A percentile compares a stretch with the other conserved stretches of the same genome.
Evolutionary conservation across 1,284 basidiomycete species (phyloP).

Genomic region (Sphagnurus paluster): DNA sequence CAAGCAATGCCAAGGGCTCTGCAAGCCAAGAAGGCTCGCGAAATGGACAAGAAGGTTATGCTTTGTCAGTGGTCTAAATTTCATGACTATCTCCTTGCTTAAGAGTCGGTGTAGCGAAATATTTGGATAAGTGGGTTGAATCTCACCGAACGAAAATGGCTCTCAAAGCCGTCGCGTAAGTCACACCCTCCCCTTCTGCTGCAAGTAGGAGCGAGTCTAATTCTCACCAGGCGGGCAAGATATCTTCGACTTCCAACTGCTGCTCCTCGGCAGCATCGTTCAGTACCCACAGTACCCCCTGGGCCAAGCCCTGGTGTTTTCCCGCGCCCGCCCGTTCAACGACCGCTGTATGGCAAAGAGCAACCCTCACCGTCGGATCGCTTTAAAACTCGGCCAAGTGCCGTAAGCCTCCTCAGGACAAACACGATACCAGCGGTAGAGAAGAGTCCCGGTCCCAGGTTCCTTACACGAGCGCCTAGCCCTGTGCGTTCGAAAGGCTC

Average conservation of each 20-base stretch:
- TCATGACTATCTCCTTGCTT: constrained; percentile 8
- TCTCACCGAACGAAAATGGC: constrained; percentile 67
- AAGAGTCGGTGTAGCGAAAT: constrained; percentile 44
- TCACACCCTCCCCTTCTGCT: constrained; percentile 19
- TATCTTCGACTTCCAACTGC: constrained; percentile 69
- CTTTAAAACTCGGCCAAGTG: neutral
- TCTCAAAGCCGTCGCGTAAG: constrained; percentile 80
- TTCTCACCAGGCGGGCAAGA: constrained; percentile 40
- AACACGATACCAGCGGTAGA: constrained; percentile 19
- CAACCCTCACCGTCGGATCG: constrained; percentile 4
- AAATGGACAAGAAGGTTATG: constrained; percentile 52
- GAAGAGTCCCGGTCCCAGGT: constrained; percentile 26
- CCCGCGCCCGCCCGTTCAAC: constrained; percentile 3
- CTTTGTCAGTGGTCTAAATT: constrained; percentile 49
- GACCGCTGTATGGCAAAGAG: constrained; percentile 9
- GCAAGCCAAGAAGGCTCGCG: constrained; percentile 63
- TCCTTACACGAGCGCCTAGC: constrained; percentile 36
- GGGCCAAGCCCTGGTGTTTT: constrained; percentile 4
- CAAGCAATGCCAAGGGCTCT: constrained; percentile 67
- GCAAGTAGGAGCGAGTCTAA: neutral
- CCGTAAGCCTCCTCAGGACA: constrained; percentile 12
- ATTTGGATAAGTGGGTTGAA: constrained; percentile 64
- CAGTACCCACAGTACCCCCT: constrained; percentile 4
- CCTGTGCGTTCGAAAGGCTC: constrained; percentile 28
- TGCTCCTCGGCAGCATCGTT: constrained; percentile 29